Percentiles rank a stretch among this genome's conserved stretches.
These are phyloP conservation scores for Pleurotus pulmonarius DNA, from an alignment of 768 basidiomycete species.

Conservation along the genomic window DNA sequence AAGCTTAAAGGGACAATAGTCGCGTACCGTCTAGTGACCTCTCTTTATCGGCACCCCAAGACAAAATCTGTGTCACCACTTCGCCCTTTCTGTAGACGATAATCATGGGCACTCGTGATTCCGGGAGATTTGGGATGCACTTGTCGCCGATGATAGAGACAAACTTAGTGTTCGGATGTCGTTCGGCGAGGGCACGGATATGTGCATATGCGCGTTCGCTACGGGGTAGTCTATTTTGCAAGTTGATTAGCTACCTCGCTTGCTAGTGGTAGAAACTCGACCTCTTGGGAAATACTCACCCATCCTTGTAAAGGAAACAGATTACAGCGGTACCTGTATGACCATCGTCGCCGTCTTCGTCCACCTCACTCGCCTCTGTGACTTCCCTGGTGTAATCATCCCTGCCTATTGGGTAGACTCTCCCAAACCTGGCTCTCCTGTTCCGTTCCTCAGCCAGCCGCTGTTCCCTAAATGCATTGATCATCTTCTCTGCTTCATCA, in stretches of 20 bases:
- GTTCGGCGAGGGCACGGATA: constrained; percentile 67
- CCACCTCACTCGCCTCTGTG: constrained; percentile 81
- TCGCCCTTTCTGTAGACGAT: constrained; percentile 93
- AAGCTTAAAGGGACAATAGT: not conserved
- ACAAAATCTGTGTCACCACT: constrained; percentile 77
- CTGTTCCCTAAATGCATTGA: constrained; percentile 62
- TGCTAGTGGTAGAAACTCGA: not conserved
- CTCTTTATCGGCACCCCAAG: constrained; percentile 81
- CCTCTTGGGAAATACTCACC: constrained; percentile 44
- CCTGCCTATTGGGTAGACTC: constrained; percentile 82
- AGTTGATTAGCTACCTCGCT: not conserved
- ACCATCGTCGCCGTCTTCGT: constrained; percentile 61
- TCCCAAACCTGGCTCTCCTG: constrained; percentile 71
- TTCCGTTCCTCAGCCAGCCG: constrained; percentile 62
- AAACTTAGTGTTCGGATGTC: constrained; percentile 91
- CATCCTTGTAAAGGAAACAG: constrained; percentile 93
- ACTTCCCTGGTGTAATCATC: constrained; percentile 95
- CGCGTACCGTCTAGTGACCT: constrained; percentile 70
- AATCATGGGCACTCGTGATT: constrained; percentile 85
- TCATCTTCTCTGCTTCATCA: constrained; percentile 72
- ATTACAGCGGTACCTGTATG: constrained; percentile 87
- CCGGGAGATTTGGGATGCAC: constrained; percentile 95
- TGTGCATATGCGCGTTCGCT: constrained; percentile 76
- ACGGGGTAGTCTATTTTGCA: constrained; percentile 58
- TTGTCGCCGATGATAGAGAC: constrained; percentile 93